Percentiles rank a stretch among this genome's conserved stretches.
Evolutionary conservation across 2,329 filamentous ascomycete species (phyloP).

Genomic region (Zymoseptoria crescenta): DNA sequence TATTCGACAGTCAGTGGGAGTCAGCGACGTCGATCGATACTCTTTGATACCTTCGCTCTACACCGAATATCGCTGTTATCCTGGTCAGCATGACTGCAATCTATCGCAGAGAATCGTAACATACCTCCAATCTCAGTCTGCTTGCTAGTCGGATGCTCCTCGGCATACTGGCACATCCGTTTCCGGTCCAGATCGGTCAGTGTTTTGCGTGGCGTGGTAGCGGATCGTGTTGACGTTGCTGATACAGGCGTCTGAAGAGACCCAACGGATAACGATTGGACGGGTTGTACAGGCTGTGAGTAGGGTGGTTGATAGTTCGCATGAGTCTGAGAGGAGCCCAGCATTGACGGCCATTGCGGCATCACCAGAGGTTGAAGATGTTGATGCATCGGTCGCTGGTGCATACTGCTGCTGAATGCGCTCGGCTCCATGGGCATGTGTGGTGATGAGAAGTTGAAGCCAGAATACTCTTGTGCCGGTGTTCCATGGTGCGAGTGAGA

Average conservation of each 20-base stretch:
- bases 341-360: conserved; percentile 75
- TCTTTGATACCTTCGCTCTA: conserved; percentile 78
- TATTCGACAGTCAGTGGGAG: conserved; percentile 35
- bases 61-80: conserved; percentile 72
- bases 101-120: conserved; percentile 21
- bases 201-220: conserved; percentile 50
- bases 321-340: conserved; percentile 54
- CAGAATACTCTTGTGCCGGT: conserved; percentile 61
- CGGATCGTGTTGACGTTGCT: conserved; percentile 38
- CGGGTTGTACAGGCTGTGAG: conserved; percentile 47
- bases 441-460: conserved; percentile 55
- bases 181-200: conserved; percentile 85
- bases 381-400: conserved; percentile 43
- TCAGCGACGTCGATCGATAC: neutral
- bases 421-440: conserved; percentile 52
- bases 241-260: conserved; percentile 47
- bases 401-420: conserved; percentile 47
- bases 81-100: neutral
- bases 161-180: conserved; percentile 88
- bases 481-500: conserved; percentile 57
- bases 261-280: conserved; percentile 38
- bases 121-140: conserved; percentile 91
- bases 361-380: conserved; percentile 65
- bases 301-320: conserved; percentile 54
- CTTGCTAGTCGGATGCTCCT: conserved; percentile 82